phyloP scores from a whole-genome alignment of 1,284 basidiomycete species.

The Clitocybe nebularis region DNA sequence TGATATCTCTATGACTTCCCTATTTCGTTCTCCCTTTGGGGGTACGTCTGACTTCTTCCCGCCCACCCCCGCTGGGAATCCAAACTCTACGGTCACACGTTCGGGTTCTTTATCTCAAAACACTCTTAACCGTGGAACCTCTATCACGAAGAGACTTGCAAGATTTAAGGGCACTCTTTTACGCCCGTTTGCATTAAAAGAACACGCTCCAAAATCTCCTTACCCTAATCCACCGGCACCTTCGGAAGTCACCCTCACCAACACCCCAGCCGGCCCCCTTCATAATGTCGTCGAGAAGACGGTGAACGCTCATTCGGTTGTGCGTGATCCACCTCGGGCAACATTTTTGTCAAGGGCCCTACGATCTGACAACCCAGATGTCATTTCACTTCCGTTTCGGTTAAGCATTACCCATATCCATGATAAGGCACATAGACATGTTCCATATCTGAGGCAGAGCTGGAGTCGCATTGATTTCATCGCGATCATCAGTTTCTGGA shows the following conservation, averaged over 20 bases:
- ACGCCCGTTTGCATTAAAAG: constrained; percentile 29
- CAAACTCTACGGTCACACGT: constrained; percentile 23
- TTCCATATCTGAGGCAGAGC: constrained; percentile 89
- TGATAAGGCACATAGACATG: constrained; percentile 53
- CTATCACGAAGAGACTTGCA: constrained; percentile 34
- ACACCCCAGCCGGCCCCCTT: constrained; percentile 1
- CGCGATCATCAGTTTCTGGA: constrained; percentile 82
- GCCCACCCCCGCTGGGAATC: constrained; percentile 18
- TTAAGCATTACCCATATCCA: constrained; percentile 54
- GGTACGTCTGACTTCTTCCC: constrained; percentile 30
- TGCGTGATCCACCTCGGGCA: constrained; percentile 29
- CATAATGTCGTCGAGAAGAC: constrained; percentile 17
- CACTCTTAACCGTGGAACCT: constrained; percentile 23
- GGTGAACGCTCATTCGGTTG: constrained; percentile 19
- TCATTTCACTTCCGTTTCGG: constrained; percentile 62
- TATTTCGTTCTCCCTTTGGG: constrained; percentile 47
- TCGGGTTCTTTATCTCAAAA: constrained; percentile 30
- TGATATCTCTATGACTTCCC: constrained; percentile 55
- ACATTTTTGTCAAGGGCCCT: constrained; percentile 48
- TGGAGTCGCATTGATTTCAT: constrained; percentile 93
- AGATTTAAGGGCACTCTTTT: constrained; percentile 27
- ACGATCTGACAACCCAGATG: constrained; percentile 43
- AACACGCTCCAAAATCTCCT: constrained; percentile 16
- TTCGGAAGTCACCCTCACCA: constrained; percentile 18
- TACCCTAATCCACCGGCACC: constrained; percentile 13